A percentile compares a stretch with the other conserved stretches of the same genome.
Evolutionary conservation across 129 eudicot genomes (phyloP).

Genomic region (Deinandra increscens): DNA sequence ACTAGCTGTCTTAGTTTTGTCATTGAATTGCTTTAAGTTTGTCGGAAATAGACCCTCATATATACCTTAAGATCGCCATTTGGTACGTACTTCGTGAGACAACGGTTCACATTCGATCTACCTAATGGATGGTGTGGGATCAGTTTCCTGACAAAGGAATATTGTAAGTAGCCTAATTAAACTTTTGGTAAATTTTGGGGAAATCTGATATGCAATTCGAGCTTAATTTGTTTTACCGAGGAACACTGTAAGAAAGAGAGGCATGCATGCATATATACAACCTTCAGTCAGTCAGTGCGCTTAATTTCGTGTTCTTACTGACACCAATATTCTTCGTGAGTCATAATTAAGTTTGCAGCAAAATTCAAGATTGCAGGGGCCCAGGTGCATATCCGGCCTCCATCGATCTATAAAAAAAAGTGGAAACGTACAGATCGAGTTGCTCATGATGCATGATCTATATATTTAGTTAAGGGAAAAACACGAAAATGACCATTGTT

Average conservation of each 20-base stretch:
- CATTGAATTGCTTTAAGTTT: no score
- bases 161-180: not conserved
- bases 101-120: no score
- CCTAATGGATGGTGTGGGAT: no score
- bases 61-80: no score
- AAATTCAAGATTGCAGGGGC: slow-evolving; percentile 21
- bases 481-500: no score
- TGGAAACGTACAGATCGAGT: slow-evolving; percentile 8
- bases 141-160: no score
- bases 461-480: no score
- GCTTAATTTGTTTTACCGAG: slow-evolving; percentile 1
- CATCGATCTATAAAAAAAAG: not conserved
- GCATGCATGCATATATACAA: slow-evolving; percentile 1
- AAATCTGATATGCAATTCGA: not conserved
- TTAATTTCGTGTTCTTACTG: slow-evolving; percentile 31
- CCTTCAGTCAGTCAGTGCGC: not conserved
- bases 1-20: not conserved
- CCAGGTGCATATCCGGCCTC: not conserved
- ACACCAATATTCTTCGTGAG: slow-evolving; percentile 21
- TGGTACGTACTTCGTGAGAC: no score
- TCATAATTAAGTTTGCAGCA: slow-evolving; percentile 30
- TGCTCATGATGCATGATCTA: not conserved
- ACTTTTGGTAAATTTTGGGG: not conserved
- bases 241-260: slow-evolving; percentile 5
- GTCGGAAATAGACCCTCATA: no score